Evolutionary conservation across 2,329 filamentous ascomycete species (phyloP).

Genomic region (Trichoderma polysporum): DNA sequence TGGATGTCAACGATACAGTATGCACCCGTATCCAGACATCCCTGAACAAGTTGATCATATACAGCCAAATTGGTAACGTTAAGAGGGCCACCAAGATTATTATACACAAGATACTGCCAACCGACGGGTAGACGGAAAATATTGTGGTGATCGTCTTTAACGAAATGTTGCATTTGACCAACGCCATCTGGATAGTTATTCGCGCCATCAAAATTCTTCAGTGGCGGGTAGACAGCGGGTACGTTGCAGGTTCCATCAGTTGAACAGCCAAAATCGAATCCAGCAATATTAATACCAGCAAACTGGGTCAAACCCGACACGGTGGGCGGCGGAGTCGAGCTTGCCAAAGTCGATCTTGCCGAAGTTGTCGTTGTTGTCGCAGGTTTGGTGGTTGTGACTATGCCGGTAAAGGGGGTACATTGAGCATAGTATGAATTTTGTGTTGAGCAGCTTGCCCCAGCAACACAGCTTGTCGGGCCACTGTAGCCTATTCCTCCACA

Average conservation of each 20-base stretch:
- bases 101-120: conserved; percentile 58
- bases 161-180: conserved; percentile 55
- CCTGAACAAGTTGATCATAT: conserved; percentile 55
- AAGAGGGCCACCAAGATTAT: conserved; percentile 47
- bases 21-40: conserved; percentile 52
- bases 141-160: conserved; percentile 48
- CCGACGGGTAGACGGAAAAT: conserved; percentile 49
- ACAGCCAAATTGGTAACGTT: conserved; percentile 44
- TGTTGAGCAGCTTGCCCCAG: neutral
- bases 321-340: neutral
- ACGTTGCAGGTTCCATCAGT: conserved; percentile 37
- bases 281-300: conserved; percentile 13
- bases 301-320: neutral
- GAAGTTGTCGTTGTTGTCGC: neutral
- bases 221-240: conserved; percentile 31
- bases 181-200: conserved; percentile 34
- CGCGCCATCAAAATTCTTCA: conserved; percentile 29
- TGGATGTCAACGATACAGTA: conserved; percentile 57
- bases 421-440: conserved; percentile 2
- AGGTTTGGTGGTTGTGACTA: neutral
- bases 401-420: neutral
- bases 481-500: conserved; percentile 8
- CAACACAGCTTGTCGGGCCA: neutral
- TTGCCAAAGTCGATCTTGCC: neutral
- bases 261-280: conserved; percentile 42